Evolutionary conservation across 2,329 filamentous ascomycete species (phyloP), one percentile per base, ranked within the genome.

Genomic region (Clathrospora elynae): DNA sequence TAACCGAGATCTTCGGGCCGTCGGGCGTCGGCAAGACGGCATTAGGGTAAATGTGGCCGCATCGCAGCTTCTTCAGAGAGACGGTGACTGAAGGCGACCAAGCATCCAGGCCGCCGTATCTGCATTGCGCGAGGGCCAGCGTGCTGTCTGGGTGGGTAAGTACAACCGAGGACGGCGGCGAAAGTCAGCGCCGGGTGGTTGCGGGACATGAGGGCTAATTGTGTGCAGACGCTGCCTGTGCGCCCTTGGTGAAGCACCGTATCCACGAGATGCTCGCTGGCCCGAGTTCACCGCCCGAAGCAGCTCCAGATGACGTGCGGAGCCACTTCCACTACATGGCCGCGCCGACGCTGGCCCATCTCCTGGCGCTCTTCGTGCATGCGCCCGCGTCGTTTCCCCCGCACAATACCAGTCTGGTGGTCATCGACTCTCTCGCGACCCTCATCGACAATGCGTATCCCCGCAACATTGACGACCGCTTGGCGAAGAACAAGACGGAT

Each of bases 1-100:
- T 96, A 28, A 88, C 87, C 3, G 92, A 97, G 70, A 74, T 96
- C 35, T 95, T 88, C 80, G 92, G 92, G 0, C 90, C 91, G 8
- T 86, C 89, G 6, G 91, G 90, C 2, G 82, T 82, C 17, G 92
- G 91, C 19, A 96, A 95, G 76, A 95, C 90, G 3, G 78, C 86
- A 9, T 75, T 96, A 57, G 87, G 85, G 87, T 92, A 76, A 72
- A 82, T 72, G 33, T 45, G 41, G 41, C 49, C 36, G 43, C 36
- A 38, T 46, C 25, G 12, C 30, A 53, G 53, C 41, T 45, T 43
- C 36, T 34, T 37, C 35, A 40, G 33, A 35, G 17, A 36, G 34
- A 51, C 46, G 33, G 41, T 50, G 35, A 49, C 60, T 67, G 59
- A 67, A 51, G 48, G 66, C 37, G 45, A 41, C 35, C 41, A 64